A percentile compares a stretch with the other conserved stretches of the same genome.
Evolutionary conservation across 805 yeast species (phyloP).

Genomic region (Blastobotrys parvus): DNA sequence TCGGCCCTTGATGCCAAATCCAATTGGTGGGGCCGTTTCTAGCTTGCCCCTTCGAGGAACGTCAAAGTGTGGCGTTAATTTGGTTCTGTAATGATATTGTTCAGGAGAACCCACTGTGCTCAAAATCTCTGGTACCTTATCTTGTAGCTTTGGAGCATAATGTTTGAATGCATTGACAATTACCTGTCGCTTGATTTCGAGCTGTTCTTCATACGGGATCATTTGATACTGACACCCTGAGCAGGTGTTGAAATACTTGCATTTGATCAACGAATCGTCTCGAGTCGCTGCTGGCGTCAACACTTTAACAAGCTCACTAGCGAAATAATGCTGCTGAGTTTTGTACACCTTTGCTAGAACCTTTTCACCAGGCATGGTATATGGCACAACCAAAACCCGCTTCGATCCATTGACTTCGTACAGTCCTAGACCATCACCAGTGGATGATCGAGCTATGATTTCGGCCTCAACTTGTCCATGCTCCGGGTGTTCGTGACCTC

Average conservation of each 20-base stretch:
- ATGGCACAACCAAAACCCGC: conserved; percentile 71
- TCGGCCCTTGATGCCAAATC: conserved; percentile 79
- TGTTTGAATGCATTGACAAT: conserved; percentile 73
- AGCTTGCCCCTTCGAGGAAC: conserved; percentile 45
- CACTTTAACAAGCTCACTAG: conserved; percentile 60
- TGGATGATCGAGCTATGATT: conserved; percentile 54
- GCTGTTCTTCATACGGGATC: conserved; percentile 63
- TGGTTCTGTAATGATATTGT: conserved; percentile 74
- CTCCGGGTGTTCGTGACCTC: conserved; percentile 33
- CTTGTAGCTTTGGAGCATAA: conserved; percentile 44
- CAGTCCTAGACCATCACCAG: conserved; percentile 81
- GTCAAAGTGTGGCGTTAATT: conserved; percentile 92
- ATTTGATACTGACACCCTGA: conserved; percentile 94
- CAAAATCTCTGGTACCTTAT: conserved; percentile 48
- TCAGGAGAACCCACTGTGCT: conserved; percentile 70
- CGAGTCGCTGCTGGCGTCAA: conserved; percentile 36
- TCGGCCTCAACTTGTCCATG: conserved; percentile 52
- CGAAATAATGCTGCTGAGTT: conserved; percentile 66
- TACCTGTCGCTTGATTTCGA: conserved; percentile 62
- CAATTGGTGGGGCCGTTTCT: conserved; percentile 57
- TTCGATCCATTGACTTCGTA: conserved; percentile 49
- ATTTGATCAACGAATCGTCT: conserved; percentile 54
- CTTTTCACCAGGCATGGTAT: conserved; percentile 78
- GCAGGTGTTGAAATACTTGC: conserved; percentile 84
- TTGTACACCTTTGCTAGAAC: conserved; percentile 65